Base-by-base conservation (phyloP, 2,329 filamentous ascomycete species). In the Arachnomyces sp. region DNA sequence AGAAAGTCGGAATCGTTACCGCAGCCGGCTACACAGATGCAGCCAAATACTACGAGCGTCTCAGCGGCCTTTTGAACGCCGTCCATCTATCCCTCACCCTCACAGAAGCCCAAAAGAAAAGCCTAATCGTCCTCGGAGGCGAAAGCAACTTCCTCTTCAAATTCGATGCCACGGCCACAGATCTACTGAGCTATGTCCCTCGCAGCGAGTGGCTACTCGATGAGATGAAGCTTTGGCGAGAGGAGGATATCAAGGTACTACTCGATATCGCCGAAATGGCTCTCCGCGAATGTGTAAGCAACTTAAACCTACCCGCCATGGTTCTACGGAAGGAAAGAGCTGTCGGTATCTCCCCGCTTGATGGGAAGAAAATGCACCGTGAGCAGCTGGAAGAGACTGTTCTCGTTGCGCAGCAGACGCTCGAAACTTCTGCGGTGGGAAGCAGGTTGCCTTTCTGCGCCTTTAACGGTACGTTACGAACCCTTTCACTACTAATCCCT, bases 321-420 rank as follows among this genome's bases (percentile, higher is more conserved):
- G 71, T 96, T 5, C 73, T 96, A 42, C 81, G 92, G 45, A 98
- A 98, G 66, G 85, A 93, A 56, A 80, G 90, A 14, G 85, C 86
- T 6, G 85, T 90, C 0, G 86, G 86, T 46, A 83, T 90, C 53
- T 75, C 86, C 45, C 83, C 83, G 2, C 63, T 75, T 1, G 66
- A 78, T 1, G 73, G 75, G 2, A 69, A 76, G 13, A 82, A 80
- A 40, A 87, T 95, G 55, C 78, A 83, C 21, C 80, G 92, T 13
- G 92, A 98, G 66, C 84, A 84, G 43, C 77, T 98, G 13, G 92
- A 98, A 61, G 92, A 98, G 67, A 95, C 90, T 0, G 92, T 98
- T 0, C 73, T 98, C 8, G 87, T 94, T 1, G 86, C 92, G 13
- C 90, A 96, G 63, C 90, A 93, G 60, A 88, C 87, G 36, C 74